phyloP scores from a whole-genome alignment of 2,329 filamentous ascomycete genomes.

The Kalaharituber pfeilii region DNA sequence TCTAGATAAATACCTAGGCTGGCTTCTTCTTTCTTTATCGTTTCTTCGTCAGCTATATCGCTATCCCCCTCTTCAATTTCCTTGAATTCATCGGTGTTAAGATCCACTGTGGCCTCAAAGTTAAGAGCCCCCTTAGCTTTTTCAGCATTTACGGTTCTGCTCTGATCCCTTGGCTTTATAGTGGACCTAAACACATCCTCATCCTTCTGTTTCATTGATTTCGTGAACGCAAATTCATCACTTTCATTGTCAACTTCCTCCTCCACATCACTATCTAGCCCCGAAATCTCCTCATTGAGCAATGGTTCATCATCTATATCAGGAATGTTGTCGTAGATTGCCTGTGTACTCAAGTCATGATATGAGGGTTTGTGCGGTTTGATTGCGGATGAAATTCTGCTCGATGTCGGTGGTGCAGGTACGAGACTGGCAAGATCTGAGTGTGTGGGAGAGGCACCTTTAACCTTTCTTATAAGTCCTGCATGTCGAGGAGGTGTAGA shows the following conservation, averaged over 20 bases:
- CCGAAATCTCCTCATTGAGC: neutral
- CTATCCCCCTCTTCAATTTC: neutral
- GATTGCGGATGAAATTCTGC: neutral
- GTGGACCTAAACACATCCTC: neutral
- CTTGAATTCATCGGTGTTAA: neutral
- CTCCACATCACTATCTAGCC: neutral
- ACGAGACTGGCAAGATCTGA: neutral
- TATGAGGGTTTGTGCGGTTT: conserved; percentile 2
- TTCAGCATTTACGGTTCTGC: neutral
- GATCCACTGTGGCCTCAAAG: neutral
- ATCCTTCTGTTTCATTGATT: neutral
- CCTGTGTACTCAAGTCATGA: conserved; percentile 14
- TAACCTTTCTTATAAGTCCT: neutral
- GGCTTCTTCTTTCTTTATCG: conserved; percentile 6
- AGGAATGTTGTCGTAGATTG: conserved; percentile 9
- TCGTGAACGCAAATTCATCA: neutral
- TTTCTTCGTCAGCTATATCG: conserved; percentile 6
- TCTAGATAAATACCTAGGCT: conserved; percentile 9
- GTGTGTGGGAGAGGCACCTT: neutral
- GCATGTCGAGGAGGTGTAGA: neutral
- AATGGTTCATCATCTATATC: neutral
- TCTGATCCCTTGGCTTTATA: neutral
- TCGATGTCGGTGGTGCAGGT: neutral
- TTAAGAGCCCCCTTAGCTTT: neutral
- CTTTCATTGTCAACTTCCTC: neutral